Conservation (phyloP, 208 protist species). For the Trypanosoma melophagium region DNA sequence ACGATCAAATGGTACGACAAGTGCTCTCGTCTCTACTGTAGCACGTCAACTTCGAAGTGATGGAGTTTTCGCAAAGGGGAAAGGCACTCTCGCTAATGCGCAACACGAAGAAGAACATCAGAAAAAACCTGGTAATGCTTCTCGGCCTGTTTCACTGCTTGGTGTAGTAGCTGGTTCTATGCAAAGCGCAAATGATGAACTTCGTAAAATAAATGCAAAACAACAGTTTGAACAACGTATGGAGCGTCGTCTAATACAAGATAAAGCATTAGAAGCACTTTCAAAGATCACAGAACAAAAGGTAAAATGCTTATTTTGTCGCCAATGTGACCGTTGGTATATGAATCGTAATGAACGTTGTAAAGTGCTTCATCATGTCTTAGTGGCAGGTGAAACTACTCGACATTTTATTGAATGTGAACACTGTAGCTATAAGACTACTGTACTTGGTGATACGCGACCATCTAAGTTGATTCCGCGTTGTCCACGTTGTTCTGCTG, state of each 20-base stretch:
- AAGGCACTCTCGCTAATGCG: not conserved
- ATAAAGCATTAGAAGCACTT: constrained; percentile 60
- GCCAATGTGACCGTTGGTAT: constrained; percentile 67
- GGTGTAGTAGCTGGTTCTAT: constrained; percentile 36
- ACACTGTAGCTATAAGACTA: constrained; percentile 75
- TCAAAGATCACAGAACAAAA: constrained; percentile 51
- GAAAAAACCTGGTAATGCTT: not conserved
- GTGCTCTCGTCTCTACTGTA: constrained; percentile 18
- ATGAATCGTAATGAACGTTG: constrained; percentile 48
- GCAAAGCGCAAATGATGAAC: constrained; percentile 53
- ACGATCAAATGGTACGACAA: constrained; percentile 14
- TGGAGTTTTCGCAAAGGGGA: constrained; percentile 8
- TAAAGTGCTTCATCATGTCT: constrained; percentile 45
- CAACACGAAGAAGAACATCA: constrained; percentile 1
- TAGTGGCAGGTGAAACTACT: constrained; percentile 44
- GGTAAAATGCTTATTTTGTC: constrained; percentile 61
- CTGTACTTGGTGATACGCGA: constrained; percentile 61
- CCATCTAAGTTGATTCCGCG: constrained; percentile 54
- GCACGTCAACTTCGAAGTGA: constrained; percentile 12
- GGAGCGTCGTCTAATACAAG: constrained; percentile 50
- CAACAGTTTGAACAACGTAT: constrained; percentile 44
- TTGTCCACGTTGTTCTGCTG: constrained; percentile 65
- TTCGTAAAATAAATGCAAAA: constrained; percentile 38
- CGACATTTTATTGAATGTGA: constrained; percentile 75
- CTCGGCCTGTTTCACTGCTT: constrained; percentile 22